Evolutionary conservation across 208 protist genomes (phyloP).

Genomic region (Trypanosoma theileri): DNA sequence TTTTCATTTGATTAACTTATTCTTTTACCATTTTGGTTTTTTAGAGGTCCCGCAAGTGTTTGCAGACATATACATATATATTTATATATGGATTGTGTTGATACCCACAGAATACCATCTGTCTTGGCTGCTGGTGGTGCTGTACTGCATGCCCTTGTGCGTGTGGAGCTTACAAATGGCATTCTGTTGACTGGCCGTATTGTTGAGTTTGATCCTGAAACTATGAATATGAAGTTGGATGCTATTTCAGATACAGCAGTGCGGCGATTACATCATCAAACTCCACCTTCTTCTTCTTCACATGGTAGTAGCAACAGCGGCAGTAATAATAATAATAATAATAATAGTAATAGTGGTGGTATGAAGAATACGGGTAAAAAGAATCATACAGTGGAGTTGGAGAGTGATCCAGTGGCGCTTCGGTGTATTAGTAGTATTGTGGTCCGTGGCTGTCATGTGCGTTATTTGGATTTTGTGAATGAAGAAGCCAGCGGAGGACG

Average conservation of each 20-base stretch:
- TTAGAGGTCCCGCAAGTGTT: background rate
- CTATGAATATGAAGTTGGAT: slow-evolving; percentile 80
- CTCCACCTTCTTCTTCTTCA: background rate
- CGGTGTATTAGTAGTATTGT: slow-evolving; percentile 67
- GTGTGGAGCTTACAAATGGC: slow-evolving; percentile 76
- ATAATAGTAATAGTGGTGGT: too few species aligned
- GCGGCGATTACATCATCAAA: too few species aligned
- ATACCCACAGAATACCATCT: slow-evolving; percentile 43
- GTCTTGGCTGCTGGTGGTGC: slow-evolving; percentile 47
- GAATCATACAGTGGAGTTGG: slow-evolving; percentile 19
- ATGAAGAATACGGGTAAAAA: background rate
- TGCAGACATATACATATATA: slow-evolving; percentile 5
- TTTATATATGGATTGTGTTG: slow-evolving; percentile 5
- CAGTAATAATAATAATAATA: slow-evolving; percentile 11
- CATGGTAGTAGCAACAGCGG: too few species aligned
- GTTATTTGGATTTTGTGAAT: slow-evolving; percentile 66
- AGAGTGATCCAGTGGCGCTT: slow-evolving; percentile 45
- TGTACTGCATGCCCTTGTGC: slow-evolving; percentile 51
- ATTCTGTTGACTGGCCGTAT: slow-evolving; percentile 61
- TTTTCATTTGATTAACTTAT: background rate
- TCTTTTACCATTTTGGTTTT: too few species aligned
- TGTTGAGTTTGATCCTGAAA: slow-evolving; percentile 63
- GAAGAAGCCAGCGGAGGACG: slow-evolving; percentile 45
- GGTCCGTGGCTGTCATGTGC: slow-evolving; percentile 58
- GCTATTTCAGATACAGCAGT: slow-evolving; percentile 62